Conservation (phyloP, 352 stramenopile species). For the Globisporangium orthogonon region DNA sequence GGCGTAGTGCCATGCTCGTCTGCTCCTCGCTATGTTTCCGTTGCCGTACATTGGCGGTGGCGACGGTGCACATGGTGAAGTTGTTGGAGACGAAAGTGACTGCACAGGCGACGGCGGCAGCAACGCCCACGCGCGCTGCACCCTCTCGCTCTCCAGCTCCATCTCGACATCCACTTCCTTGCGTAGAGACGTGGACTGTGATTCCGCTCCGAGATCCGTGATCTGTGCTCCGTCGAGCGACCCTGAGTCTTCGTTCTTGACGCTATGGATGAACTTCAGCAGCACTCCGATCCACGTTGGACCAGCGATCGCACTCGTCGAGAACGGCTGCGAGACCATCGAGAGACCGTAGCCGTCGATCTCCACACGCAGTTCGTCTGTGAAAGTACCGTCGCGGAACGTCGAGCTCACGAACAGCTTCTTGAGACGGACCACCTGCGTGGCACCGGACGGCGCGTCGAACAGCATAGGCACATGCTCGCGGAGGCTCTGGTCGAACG, state of each 20-base stretch:
- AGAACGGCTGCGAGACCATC: constrained; percentile 30
- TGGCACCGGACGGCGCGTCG: constrained; percentile 13
- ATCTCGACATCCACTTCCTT: constrained; percentile 4
- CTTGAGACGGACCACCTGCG: constrained; percentile 29
- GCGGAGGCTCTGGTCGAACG: constrained; percentile 34
- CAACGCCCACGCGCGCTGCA: background rate
- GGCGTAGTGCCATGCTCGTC: constrained; percentile 70
- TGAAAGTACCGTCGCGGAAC: constrained; percentile 35
- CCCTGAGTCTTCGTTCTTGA: constrained; percentile 18
- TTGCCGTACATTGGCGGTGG: constrained; percentile 20
- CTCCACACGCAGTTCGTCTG: constrained; percentile 50
- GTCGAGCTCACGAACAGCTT: constrained; percentile 27
- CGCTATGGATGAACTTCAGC: constrained; percentile 41
- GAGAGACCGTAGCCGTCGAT: constrained; percentile 41
- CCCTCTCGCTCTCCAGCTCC: background rate
- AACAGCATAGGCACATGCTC: constrained; percentile 44
- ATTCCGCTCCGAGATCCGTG: background rate
- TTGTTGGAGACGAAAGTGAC: background rate
- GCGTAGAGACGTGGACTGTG: background rate
- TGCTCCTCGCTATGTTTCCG: constrained; percentile 17
- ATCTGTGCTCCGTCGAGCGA: background rate
- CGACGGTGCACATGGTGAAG: background rate
- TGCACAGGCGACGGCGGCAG: constrained; percentile 7
- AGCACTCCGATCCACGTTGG: constrained; percentile 51
- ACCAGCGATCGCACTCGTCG: constrained; percentile 17